These are phyloP conservation scores for Pichia sp. DNA, from an alignment of 1,139 yeast species.

Conservation along the genomic window DNA sequence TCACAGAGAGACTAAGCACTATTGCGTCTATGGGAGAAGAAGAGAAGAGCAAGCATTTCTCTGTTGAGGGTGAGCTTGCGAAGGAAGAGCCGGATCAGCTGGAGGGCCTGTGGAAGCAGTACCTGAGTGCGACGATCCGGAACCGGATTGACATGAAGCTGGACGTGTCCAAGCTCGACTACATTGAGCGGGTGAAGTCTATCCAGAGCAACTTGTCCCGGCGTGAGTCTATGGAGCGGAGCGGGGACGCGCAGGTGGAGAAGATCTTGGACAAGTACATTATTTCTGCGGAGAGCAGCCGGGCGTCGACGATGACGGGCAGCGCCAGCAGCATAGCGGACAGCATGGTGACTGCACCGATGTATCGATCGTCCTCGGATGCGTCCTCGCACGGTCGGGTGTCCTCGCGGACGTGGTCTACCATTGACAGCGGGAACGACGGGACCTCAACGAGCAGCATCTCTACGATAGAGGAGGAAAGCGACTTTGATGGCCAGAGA, in stretches of 20 bases:
- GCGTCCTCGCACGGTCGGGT: neutral
- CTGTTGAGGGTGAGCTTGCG: neutral
- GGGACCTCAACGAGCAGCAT: neutral
- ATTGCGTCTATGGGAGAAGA: conserved; percentile 5
- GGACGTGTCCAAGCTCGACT: conserved; percentile 21
- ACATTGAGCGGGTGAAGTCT: conserved; percentile 11
- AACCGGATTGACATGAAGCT: conserved; percentile 30
- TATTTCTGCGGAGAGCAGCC: conserved; percentile 16
- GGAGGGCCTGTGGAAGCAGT: conserved; percentile 29
- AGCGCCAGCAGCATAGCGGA: neutral
- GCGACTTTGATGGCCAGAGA: conserved; percentile 6
- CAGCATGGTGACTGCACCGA: neutral
- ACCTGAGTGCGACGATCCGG: conserved; percentile 25
- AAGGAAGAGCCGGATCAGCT: conserved; percentile 12
- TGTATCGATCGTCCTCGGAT: neutral
- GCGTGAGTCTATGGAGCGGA: conserved; percentile 8
- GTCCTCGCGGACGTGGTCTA: conserved; percentile 4
- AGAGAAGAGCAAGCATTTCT: neutral
- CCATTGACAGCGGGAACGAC: conserved; percentile 1
- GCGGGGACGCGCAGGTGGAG: conserved; percentile 23
- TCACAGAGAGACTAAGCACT: conserved; percentile 3
- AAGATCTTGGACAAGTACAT: conserved; percentile 19
- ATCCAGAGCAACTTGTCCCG: conserved; percentile 7
- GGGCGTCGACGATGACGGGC: neutral
- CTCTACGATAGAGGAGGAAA: conserved; percentile 18